Evolutionary conservation across 345 rosid species (phyloP).

Genomic region (Gossypium anomalum): DNA sequence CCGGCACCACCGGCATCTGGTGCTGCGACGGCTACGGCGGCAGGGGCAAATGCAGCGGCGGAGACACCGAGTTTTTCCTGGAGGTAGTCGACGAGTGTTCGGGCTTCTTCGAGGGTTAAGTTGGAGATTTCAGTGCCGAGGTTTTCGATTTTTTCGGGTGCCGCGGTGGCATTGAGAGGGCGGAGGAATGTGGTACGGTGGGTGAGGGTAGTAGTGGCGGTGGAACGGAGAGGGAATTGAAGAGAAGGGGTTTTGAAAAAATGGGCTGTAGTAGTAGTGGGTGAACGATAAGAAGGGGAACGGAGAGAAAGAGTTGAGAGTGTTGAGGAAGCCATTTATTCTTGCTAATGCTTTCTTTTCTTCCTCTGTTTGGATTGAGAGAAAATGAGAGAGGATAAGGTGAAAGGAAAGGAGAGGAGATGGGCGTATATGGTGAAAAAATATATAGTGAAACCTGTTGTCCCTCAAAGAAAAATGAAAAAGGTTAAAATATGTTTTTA

Average conservation of each 20-base stretch:
- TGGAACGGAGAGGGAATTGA: conserved; percentile 40
- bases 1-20: conserved; percentile 26
- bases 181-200: conserved; percentile 49
- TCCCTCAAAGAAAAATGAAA: not conserved
- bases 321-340: conserved; percentile 31
- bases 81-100: conserved; percentile 67
- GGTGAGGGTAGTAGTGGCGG: conserved; percentile 18
- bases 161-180: conserved; percentile 53
- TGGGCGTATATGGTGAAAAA: not conserved
- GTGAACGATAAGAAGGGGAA: conserved; percentile 27
- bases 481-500: too few species aligned
- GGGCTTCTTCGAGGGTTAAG: conserved; percentile 74
- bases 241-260: conserved; percentile 23
- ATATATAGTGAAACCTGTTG: not conserved
- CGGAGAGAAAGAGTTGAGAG: conserved; percentile 31
- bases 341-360: not conserved
- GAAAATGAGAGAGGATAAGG: not conserved
- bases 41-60: conserved; percentile 66
- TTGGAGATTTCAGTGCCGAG: conserved; percentile 59
- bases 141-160: conserved; percentile 69
- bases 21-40: conserved; percentile 41
- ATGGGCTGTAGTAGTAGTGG: conserved; percentile 17
- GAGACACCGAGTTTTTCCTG: conserved; percentile 85
- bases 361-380: conserved; percentile 1
- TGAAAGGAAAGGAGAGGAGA: not conserved